A percentile compares a stretch with the other conserved stretches of the same genome.
Conservation (phyloP, 768 basidiomycete genomes). For the Saitozyma podzolica region DNA sequence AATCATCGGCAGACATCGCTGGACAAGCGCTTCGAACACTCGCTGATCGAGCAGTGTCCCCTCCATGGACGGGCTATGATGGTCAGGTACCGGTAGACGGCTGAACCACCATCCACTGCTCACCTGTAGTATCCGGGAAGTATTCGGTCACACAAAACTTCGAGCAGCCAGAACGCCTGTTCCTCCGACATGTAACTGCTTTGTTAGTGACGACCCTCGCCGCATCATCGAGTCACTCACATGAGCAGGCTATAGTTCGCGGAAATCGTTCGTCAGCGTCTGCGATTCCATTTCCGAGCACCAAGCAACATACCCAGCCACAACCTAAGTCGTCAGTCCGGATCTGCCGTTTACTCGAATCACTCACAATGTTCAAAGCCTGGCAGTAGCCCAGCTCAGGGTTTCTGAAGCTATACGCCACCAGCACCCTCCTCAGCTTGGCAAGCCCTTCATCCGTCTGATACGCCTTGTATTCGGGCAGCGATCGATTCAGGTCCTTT, state of each 20-base stretch:
- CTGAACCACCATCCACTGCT: constrained; percentile 33
- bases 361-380: constrained; percentile 93
- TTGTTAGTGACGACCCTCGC: background rate
- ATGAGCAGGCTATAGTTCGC: constrained; percentile 37
- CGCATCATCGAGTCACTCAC: constrained; percentile 24
- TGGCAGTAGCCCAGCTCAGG: constrained; percentile 77
- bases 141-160: constrained; percentile 89
- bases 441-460: constrained; percentile 83
- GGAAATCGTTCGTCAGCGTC: too few species aligned
- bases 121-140: constrained; percentile 97
- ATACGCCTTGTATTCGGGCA: constrained; percentile 96
- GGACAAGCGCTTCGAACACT: constrained; percentile 92
- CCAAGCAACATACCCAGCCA: constrained; percentile 59
- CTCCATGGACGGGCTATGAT: constrained; percentile 86
- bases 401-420: constrained; percentile 93
- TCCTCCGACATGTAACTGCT: constrained; percentile 98
- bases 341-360: too few species aligned
- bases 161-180: constrained; percentile 95
- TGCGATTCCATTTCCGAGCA: background rate
- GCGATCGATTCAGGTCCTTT: constrained; percentile 91
- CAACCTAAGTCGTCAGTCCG: constrained; percentile 47
- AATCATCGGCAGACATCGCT: constrained; percentile 84
- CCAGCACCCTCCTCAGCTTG: constrained; percentile 81
- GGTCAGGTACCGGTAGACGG: background rate
- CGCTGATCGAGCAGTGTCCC: constrained; percentile 97